Evolutionary conservation across 116 monocot genomes (phyloP), one percentile per base, ranked within the genome.

Genomic region (Iris pallida): DNA sequence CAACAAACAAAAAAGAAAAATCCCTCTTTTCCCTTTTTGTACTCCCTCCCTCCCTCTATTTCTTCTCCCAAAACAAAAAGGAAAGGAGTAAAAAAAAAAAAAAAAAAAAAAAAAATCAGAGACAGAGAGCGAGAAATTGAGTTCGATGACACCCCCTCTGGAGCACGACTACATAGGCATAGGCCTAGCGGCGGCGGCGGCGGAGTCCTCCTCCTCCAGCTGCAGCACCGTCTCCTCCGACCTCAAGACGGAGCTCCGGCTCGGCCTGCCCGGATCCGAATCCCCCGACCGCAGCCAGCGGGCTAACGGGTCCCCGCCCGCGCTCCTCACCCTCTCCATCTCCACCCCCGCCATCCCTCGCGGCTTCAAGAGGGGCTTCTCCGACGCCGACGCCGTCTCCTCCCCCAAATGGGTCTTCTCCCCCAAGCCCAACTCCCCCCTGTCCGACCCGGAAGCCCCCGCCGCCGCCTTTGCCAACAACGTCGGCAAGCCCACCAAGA

Each of bases 181-280:
- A 30, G 30, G 30, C 30, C 30, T 30, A 30, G 30, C 30, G 30
- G 30, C 30, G 30, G 30, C 30, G 42, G 53, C 67, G 8, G 67
- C 53, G 49, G 40, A 16, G 15, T 53, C 67, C 55, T 54, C 53
- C 67, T 42, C 42, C 42, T 41, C 54, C 53, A 42, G 54, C 67
- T 13, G 51, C 51, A 30, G 2, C 51, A n/a, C 49, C 52, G 20
- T n/a, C 51, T 8, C 8, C 42, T 53, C 53, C 67, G 40, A 51
- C 13, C 54, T 67, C 42, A 67, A 74, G 56, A 66, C 47, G 47
- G 73, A 73, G 20, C 59, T 75, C 65, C 74, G 78, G 16, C 58
- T 75, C 42, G 68, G 75, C 40, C 66, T 68, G 18, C 68, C 92
- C 0, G 92, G 92, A 57, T 88, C 83, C 9, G 74, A 79, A 45